Conservation (phyloP, 2,329 filamentous ascomycete species). For the Apiospora malaysiana region DNA sequence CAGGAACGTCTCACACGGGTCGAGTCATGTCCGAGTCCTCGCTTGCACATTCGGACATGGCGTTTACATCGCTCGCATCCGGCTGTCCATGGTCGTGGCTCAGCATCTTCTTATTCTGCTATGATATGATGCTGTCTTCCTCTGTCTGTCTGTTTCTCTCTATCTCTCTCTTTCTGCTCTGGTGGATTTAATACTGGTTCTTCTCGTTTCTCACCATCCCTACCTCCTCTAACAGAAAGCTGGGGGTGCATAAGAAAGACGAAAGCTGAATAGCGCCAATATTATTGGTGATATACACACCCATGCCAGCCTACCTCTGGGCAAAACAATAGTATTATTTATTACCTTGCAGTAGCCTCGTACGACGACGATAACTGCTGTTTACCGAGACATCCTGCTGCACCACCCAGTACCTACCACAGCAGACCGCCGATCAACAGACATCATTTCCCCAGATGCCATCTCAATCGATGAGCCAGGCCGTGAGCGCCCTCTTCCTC, state of each 20-base stretch:
- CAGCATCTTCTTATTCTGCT: not conserved
- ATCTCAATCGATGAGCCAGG: not conserved
- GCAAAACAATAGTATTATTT: not conserved
- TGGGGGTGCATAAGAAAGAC: not conserved
- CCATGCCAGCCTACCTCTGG: not conserved
- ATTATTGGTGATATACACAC: not conserved
- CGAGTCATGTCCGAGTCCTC: not conserved
- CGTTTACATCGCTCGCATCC: not conserved
- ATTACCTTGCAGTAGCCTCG: not conserved
- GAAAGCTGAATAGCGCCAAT: not conserved
- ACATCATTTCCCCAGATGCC: not conserved
- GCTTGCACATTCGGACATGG: not conserved
- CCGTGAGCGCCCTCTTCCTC: slow-evolving; percentile 30
- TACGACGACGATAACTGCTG: not conserved
- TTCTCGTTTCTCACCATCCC: not conserved
- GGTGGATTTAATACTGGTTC: not conserved
- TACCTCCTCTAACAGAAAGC: not conserved
- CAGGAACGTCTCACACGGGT: not conserved
- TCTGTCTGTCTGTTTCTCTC: no score
- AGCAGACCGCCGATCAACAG: not conserved
- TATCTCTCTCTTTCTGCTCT: no score
- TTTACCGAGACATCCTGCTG: not conserved
- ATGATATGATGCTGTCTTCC: not conserved
- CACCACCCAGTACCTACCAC: not conserved
- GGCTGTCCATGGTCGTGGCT: not conserved